phyloP scores from a whole-genome alignment of 345 rosid genomes.

The Heritiera fomes region DNA sequence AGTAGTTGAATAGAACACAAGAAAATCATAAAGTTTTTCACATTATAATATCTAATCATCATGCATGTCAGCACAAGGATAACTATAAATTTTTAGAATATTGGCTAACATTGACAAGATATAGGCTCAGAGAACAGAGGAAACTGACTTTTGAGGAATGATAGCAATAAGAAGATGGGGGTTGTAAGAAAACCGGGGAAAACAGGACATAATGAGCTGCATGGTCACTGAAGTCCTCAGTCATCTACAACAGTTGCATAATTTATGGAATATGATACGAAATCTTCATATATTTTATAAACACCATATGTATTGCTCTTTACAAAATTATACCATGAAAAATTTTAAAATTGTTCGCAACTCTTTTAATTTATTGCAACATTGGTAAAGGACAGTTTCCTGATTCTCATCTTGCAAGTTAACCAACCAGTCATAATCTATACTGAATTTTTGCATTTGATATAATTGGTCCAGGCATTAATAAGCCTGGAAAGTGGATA shows the following conservation, averaged over 20 bases:
- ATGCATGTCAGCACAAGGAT: not conserved
- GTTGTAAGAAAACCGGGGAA: not conserved
- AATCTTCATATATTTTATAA: not conserved
- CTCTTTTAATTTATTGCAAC: not conserved
- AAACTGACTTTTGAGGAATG: conserved; percentile 11
- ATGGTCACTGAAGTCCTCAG: not conserved
- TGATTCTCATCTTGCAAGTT: not conserved
- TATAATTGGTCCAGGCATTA: not conserved
- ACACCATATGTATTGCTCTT: not conserved
- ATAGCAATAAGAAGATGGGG: not conserved
- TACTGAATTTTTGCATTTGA: not conserved
- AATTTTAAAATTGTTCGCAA: not conserved
- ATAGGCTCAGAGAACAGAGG: not conserved
- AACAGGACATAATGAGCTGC: not conserved
- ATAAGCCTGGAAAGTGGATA: not conserved
- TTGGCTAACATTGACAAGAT: not conserved
- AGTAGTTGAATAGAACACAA: not conserved
- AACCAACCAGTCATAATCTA: not conserved
- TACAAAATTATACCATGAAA: not conserved
- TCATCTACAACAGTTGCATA: not conserved
- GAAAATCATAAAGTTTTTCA: not conserved
- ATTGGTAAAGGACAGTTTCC: not conserved
- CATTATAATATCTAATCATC: not conserved
- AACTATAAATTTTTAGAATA: not conserved
- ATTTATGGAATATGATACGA: not conserved